Base-by-base conservation (phyloP, 495 filamentous ascomycete genomes). In the Parathielavia appendiculata region DNA sequence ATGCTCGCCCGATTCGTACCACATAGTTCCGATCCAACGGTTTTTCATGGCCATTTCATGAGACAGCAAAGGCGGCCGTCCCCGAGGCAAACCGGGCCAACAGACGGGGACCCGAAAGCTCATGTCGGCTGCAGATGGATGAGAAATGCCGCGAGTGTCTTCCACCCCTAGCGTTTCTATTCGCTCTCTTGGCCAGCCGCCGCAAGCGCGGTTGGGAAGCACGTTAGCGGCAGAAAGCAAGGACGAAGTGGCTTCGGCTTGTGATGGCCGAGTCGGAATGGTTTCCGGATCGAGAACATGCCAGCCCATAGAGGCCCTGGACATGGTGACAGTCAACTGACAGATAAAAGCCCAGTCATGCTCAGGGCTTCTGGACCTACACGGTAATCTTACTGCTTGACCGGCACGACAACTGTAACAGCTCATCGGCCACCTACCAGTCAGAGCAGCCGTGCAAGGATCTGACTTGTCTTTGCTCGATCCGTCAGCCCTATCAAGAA, bases 1-100 rank as follows among this genome's bases (percentile, higher is more conserved):
- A 49, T 57, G 54, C 34, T 22, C 35, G 43, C 54, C 34, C 34
- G 44, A 41, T 43, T 32, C n/a, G 52, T 46, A 48, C 22, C 34
- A 32, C 19, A n/a, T 23, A n/a, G 17, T 26, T 12, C 39, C 23
- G 53, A 38, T 47, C 41, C 53, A 56, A 56, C 53, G 53, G 45
- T 22, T 26, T 43, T 44, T 16, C 38, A 44, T 26, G 14, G n/a
- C 39, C 40, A 7, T 4, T 30, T 54, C n/a, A 14, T 53, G 36
- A 40, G 26, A 52, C 50, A 30, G 19, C 19, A 16, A 22, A 26
- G 16, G 20, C 32, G 7, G 13, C 46, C 46, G 19, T 22, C 9
- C n/a, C n/a, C n/a, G 26, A 32, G 43, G 51, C 51, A 26, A 23
- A 23, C 36, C 10, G 35, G n/a, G n/a, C n/a, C n/a, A 40, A 14